These are phyloP conservation scores for Apiotrichum sp. DNA, from an alignment of 1,284 basidiomycete species.

Conservation along the genomic window DNA sequence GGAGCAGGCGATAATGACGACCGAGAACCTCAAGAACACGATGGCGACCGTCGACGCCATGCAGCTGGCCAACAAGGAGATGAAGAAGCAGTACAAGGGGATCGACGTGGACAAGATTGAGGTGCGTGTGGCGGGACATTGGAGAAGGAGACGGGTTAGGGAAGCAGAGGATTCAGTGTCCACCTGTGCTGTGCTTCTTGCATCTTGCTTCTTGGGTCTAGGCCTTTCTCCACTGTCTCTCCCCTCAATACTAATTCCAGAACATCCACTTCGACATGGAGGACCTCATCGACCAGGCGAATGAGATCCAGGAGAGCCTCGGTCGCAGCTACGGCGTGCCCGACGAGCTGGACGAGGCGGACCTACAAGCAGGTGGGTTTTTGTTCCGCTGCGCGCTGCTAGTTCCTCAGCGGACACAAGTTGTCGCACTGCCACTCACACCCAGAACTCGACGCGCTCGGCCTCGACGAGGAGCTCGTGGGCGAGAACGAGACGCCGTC, in stretches of 20 bases:
- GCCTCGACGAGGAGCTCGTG: slow-evolving; percentile 57
- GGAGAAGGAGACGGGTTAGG: too few relatives aligned
- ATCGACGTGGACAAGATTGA: slow-evolving; percentile 98
- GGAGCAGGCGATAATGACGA: slow-evolving; percentile 92
- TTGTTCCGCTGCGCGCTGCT: background rate
- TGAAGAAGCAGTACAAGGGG: slow-evolving; percentile 95
- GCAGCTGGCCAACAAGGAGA: slow-evolving; percentile 95
- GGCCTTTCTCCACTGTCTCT: too few relatives aligned
- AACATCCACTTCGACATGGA: slow-evolving; percentile 97
- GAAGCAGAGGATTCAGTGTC: too few relatives aligned
- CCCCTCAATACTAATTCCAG: slow-evolving; percentile 47
- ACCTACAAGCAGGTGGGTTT: slow-evolving; percentile 81
- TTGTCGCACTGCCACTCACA: background rate
- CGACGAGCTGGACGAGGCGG: slow-evolving; percentile 95
- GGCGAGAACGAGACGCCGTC: slow-evolving; percentile 80
- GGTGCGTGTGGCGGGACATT: slow-evolving; percentile 49
- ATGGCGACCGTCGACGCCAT: slow-evolving; percentile 99
- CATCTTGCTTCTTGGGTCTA: background rate
- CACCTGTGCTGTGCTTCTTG: too few relatives aligned
- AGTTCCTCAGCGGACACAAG: too few relatives aligned
- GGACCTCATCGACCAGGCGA: slow-evolving; percentile 91
- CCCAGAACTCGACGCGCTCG: slow-evolving; percentile 80
- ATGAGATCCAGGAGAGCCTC: slow-evolving; percentile 93
- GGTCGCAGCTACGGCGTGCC: slow-evolving; percentile 93
- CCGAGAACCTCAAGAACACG: slow-evolving; percentile 95